Evolutionary conservation across 441 rosid species (phyloP).

Genomic region (Omphalea diandra): DNA sequence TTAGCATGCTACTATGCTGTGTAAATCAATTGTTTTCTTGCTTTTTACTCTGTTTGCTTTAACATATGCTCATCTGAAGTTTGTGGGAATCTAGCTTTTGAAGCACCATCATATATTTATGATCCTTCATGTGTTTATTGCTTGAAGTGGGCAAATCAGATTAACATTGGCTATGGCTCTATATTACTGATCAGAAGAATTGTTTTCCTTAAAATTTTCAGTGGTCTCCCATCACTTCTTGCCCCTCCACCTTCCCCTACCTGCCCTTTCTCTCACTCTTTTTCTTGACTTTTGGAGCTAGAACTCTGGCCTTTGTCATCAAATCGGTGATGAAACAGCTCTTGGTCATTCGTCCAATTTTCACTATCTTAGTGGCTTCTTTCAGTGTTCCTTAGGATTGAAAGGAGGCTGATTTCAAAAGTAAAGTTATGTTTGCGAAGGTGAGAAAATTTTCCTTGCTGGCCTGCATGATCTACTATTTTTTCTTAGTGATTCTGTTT

Average conservation of each 20-base stretch:
- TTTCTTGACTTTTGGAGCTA: neutral
- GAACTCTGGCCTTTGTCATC: neutral
- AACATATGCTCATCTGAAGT: neutral
- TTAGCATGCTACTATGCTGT: neutral
- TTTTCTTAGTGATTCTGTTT: neutral
- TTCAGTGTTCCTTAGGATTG: neutral
- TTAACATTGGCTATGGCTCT: neutral
- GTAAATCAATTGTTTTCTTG: neutral
- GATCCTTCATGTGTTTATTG: neutral
- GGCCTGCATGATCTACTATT: neutral
- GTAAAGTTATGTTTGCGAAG: neutral
- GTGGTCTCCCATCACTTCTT: neutral
- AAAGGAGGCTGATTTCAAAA: neutral
- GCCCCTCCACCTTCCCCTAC: neutral
- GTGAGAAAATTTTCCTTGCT: neutral
- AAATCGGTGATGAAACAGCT: neutral
- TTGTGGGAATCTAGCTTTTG: neutral
- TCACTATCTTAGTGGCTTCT: neutral
- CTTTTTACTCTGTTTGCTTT: neutral
- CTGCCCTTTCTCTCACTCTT: neutral
- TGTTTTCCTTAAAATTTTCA: neutral
- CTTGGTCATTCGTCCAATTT: neutral
- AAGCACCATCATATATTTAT: neutral
- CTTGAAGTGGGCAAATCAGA: constrained; percentile 1
- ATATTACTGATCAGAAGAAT: neutral